Percentiles rank a stretch among this genome's conserved stretches.
These are phyloP conservation scores for Yamadazyma phyllophila DNA, from an alignment of 805 yeast genomes.

Conservation along the genomic window DNA sequence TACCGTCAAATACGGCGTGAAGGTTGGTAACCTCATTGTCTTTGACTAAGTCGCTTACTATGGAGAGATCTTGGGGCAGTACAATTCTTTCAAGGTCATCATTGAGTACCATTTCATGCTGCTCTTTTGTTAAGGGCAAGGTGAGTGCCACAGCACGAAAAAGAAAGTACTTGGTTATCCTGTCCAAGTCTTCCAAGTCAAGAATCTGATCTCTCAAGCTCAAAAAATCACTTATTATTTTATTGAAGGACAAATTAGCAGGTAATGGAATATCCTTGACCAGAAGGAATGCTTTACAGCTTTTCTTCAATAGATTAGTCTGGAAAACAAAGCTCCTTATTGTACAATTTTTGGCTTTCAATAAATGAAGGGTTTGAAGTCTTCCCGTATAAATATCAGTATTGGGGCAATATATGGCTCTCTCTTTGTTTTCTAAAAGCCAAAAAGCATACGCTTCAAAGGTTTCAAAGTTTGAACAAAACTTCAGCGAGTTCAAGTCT, in stretches of 20 bases:
- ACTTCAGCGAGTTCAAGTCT: conserved; percentile 4
- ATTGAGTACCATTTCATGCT: neutral
- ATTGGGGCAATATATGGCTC: neutral
- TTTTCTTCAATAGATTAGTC: neutral
- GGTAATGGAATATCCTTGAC: neutral
- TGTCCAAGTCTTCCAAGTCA: neutral
- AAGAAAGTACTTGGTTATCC: neutral
- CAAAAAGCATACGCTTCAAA: conserved; percentile 42
- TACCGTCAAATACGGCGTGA: neutral
- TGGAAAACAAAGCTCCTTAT: neutral
- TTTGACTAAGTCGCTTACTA: neutral
- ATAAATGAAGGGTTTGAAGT: neutral
- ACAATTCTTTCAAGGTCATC: neutral
- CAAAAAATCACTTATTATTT: conserved; percentile 1
- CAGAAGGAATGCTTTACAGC: neutral
- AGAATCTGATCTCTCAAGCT: neutral
- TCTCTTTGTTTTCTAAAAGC: conserved; percentile 17
- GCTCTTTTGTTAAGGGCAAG: neutral
- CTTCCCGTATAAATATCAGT: conserved; percentile 1
- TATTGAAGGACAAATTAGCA: neutral
- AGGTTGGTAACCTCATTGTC: neutral
- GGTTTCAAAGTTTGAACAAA: conserved; percentile 7
- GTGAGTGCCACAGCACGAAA: neutral
- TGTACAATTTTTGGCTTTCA: neutral
- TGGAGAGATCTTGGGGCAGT: neutral